Evolutionary conservation across 768 basidiomycete species (phyloP), one percentile per base, ranked within the genome.

Genomic region (Plicaturopsis crispa): DNA sequence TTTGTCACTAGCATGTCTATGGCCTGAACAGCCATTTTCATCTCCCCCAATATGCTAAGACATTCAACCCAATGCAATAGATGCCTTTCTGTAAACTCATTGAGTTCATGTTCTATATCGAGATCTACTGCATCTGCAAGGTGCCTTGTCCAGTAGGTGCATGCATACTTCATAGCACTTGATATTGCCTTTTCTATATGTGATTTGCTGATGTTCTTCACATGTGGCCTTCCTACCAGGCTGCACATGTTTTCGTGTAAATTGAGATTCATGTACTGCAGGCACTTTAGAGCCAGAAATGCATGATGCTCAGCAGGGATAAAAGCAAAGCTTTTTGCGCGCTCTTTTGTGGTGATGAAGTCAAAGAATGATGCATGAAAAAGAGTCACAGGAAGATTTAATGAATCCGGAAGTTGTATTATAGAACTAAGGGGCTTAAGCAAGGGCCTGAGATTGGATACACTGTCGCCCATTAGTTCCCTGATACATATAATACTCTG

Each of bases 51-150:
- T n/a, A n/a, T n/a, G n/a, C n/a, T n/a, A n/a, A n/a, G n/a, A 1
- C 34, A 41, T 35, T 55, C 53, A 2, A 55, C 28, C 53, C 53
- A 55, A 19, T 51, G 34, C 2, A 55, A 38, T 1, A 55, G 39
- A 35, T 46, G 35, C 11, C 35, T 35, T 17, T 33, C 24, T 24
- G 40, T 44, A 18, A 55, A 53, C 4, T 42, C 17, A 2, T 45
- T 7, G 1, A 33, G 22, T 1, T 30, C 22, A 2, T 41, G 35
- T 11, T 46, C n/a, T 4, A 26, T 33, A 24, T 41, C 24, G 4
- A n/a, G n/a, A n/a, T n/a, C n/a, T n/a, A n/a, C n/a, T n/a, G n/a
- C n/a, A n/a, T n/a, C n/a, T n/a, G n/a, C 19, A 22, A 55, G 5
- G 33, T 55, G 53, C 19, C 31, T 41, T 11, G 36, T 37, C 50